Percentiles rank a stretch among this genome's conserved stretches.
Evolutionary conservation across 192 early-diverging fungal genomes (phyloP).

Genomic region (Bifiguratus adelaidae): DNA sequence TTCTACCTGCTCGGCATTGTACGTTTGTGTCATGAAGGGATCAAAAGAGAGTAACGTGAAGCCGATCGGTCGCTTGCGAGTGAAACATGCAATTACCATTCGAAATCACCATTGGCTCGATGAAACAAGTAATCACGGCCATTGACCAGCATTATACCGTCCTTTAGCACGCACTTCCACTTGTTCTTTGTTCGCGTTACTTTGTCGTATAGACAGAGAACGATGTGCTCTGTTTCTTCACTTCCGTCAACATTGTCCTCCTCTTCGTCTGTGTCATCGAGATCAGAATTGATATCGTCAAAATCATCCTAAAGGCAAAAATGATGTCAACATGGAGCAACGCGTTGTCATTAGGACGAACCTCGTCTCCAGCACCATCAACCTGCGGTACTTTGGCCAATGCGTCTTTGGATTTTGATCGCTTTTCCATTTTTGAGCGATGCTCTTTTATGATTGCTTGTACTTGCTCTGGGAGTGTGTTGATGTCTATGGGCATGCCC

Average conservation of each 20-base stretch:
- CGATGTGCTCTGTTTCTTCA: constrained; percentile 64
- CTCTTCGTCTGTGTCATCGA: constrained; percentile 62
- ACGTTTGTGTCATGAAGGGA: too few species aligned
- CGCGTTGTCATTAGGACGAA: neutral
- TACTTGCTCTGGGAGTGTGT: constrained; percentile 11
- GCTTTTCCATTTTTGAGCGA: neutral
- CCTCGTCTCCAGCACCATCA: constrained; percentile 24
- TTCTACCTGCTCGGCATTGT: too few species aligned
- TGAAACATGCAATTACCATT: too few species aligned
- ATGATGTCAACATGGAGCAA: neutral
- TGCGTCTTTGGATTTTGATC: neutral
- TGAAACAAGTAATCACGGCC: constrained; percentile 94
- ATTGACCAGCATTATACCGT: constrained; percentile 93
- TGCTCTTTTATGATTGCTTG: constrained; percentile 13
- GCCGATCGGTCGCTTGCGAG: too few species aligned
- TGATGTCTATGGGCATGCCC: constrained; percentile 8
- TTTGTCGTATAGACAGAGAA: constrained; percentile 69
- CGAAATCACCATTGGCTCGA: constrained; percentile 92
- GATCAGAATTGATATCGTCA: constrained; percentile 61
- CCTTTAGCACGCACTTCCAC: constrained; percentile 96
- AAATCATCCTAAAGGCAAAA: constrained; percentile 17
- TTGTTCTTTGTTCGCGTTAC: constrained; percentile 90
- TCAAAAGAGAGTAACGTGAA: too few species aligned
- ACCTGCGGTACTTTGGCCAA: constrained; percentile 15
- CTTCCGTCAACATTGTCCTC: constrained; percentile 37